Percentiles rank a stretch among this genome's conserved stretches.
Evolutionary conservation across 2,329 filamentous ascomycete species (phyloP).

Genomic region (Didymella keratinophila): DNA sequence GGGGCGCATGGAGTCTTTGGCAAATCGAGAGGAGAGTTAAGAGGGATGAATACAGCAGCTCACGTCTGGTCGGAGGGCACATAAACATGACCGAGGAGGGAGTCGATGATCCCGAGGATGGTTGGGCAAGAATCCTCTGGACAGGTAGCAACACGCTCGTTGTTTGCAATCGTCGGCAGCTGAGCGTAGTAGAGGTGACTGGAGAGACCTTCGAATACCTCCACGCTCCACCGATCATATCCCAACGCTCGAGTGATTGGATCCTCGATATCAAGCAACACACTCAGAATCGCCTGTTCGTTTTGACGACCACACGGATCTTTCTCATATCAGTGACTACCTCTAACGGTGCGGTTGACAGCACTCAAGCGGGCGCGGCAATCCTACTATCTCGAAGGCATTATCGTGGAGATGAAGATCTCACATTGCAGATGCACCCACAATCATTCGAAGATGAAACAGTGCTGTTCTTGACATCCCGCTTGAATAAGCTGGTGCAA

Average conservation of each 20-base stretch:
- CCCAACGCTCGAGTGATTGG: slow-evolving; percentile 50
- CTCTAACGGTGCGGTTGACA: slow-evolving; percentile 33
- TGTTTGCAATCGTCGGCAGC: slow-evolving; percentile 59
- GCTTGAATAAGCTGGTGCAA: slow-evolving; percentile 41
- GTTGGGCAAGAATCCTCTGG: slow-evolving; percentile 62
- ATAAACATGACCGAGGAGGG: slow-evolving; percentile 16
- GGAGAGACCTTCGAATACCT: slow-evolving; percentile 29
- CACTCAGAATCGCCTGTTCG: slow-evolving; percentile 61
- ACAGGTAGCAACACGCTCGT: slow-evolving; percentile 58
- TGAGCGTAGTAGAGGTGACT: slow-evolving; percentile 49
- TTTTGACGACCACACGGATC: slow-evolving; percentile 65
- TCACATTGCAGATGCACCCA: slow-evolving; percentile 54
- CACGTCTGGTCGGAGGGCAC: slow-evolving; percentile 42
- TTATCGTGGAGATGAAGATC: slow-evolving; percentile 62
- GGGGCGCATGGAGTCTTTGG: slow-evolving; percentile 74
- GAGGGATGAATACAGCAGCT: slow-evolving; percentile 43
- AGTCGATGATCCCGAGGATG: slow-evolving; percentile 47
- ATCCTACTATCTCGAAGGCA: slow-evolving; percentile 61
- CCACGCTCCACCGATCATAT: slow-evolving; percentile 36
- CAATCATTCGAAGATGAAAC: slow-evolving; percentile 35
- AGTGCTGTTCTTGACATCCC: slow-evolving; percentile 45
- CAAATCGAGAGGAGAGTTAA: slow-evolving; percentile 55
- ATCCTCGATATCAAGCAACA: slow-evolving; percentile 66
- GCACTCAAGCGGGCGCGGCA: slow-evolving; percentile 41
- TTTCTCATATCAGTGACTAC: slow-evolving; percentile 58